These are phyloP conservation scores for Claviceps sorghi DNA, from an alignment of 2,329 filamentous ascomycete species.

Conservation along the genomic window DNA sequence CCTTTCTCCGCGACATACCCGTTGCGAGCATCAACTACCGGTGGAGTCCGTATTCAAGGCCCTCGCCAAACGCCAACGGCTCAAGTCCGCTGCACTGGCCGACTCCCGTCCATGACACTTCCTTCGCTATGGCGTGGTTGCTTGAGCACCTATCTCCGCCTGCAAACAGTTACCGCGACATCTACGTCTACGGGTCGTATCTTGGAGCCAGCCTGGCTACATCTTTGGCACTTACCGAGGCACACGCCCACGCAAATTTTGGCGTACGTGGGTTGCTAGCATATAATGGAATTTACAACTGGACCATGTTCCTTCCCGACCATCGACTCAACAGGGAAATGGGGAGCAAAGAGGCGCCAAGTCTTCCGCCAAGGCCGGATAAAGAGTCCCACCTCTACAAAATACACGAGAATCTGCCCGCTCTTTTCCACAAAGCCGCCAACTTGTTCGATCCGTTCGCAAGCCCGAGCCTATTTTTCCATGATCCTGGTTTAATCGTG, in stretches of 20 bases:
- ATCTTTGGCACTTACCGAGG: constrained; percentile 43
- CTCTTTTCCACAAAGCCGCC: constrained; percentile 33
- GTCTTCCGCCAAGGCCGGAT: constrained; percentile 9
- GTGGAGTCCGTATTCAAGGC: constrained; percentile 26
- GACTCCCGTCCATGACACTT: constrained; percentile 40
- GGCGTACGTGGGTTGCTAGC: constrained; percentile 38
- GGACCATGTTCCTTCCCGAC: constrained; percentile 44
- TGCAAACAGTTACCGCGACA: constrained; percentile 19
- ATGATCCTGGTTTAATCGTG: constrained; percentile 31
- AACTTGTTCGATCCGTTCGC: constrained; percentile 46
- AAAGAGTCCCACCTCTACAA: constrained; percentile 23
- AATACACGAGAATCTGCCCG: constrained; percentile 21
- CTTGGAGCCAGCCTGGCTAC: constrained; percentile 43
- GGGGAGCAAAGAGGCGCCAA: constrained; percentile 7
- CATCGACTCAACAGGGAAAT: constrained; percentile 28
- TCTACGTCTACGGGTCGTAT: constrained; percentile 39
- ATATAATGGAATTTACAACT: constrained; percentile 49
- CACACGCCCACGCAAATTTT: constrained; percentile 26
- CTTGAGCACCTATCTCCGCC: constrained; percentile 26
- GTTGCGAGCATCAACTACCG: constrained; percentile 45
- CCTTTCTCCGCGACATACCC: constrained; percentile 27
- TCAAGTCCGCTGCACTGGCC: constrained; percentile 33
- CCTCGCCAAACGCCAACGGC: constrained; percentile 5
- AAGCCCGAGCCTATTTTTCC: constrained; percentile 44
- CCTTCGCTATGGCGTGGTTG: constrained; percentile 41